phyloP scores from a whole-genome alignment of 768 basidiomycete genomes.

The Exidia glandulosa region DNA sequence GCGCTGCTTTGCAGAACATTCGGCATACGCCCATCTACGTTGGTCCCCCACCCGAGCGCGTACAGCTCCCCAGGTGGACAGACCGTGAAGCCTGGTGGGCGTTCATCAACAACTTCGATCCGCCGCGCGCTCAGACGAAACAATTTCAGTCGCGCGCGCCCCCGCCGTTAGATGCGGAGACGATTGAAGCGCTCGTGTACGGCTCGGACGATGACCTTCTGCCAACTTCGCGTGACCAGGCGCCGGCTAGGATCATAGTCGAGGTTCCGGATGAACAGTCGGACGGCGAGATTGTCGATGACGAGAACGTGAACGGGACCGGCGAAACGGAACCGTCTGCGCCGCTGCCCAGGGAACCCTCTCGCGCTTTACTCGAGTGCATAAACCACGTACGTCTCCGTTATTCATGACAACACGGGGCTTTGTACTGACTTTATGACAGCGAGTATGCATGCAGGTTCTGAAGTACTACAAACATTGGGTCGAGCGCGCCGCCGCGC shows the following conservation, averaged over 20 bases:
- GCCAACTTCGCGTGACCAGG: not conserved
- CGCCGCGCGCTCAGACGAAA: not conserved
- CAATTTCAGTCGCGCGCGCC: not conserved
- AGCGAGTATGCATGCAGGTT: slow-evolving; percentile 64
- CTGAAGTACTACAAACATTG: slow-evolving; percentile 79
- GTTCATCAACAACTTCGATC: slow-evolving; percentile 29
- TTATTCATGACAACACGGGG: not conserved
- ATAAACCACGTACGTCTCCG: slow-evolving; percentile 55
- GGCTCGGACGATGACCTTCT: not conserved
- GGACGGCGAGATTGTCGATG: not conserved
- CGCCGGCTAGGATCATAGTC: not conserved
- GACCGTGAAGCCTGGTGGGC: slow-evolving; percentile 75
- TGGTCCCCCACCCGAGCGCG: slow-evolving; percentile 14
- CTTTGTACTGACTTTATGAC: not conserved
- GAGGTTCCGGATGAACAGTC: not conserved
- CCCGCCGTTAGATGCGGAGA: not conserved
- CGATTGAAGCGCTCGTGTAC: not conserved
- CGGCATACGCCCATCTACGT: slow-evolving; percentile 48
- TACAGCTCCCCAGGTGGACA: slow-evolving; percentile 21
- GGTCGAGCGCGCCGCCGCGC: slow-evolving; percentile 36
- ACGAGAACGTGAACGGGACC: not conserved
- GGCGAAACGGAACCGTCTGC: not conserved
- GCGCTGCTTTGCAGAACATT: slow-evolving; percentile 41
- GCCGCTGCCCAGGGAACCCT: slow-evolving; percentile 39
- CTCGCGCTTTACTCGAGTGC: slow-evolving; percentile 40